phyloP scores from a whole-genome alignment of 768 basidiomycete genomes.

The Boletus insuetus region DNA sequence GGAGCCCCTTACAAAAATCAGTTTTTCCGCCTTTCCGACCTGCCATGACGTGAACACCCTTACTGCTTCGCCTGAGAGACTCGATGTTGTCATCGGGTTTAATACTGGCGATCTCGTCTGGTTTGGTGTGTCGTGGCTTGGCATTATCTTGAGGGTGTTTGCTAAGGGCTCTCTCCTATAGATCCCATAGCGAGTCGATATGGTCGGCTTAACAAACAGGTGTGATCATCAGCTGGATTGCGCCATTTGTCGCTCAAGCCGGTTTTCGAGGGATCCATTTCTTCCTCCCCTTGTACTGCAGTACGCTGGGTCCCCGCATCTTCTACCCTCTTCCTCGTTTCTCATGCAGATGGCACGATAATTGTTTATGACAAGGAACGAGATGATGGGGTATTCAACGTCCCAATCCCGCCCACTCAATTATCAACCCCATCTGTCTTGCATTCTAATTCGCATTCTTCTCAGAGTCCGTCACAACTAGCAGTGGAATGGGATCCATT shows the following conservation, averaged over 20 bases:
- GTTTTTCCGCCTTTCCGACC: slow-evolving; percentile 84
- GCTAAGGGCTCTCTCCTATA: slow-evolving; percentile 27
- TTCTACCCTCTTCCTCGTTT: slow-evolving; percentile 76
- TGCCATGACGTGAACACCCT: slow-evolving; percentile 84
- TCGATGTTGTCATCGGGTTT: slow-evolving; percentile 92
- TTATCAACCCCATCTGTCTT: slow-evolving; percentile 28
- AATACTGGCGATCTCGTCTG: slow-evolving; percentile 93
- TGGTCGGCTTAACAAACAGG: slow-evolving; percentile 86
- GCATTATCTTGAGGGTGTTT: slow-evolving; percentile 1
- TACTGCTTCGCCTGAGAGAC: slow-evolving; percentile 72
- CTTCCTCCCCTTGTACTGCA: slow-evolving; percentile 81
- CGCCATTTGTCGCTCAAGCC: slow-evolving; percentile 9
- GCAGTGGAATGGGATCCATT: slow-evolving; percentile 69
- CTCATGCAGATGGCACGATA: slow-evolving; percentile 87
- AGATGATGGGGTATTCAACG: slow-evolving; percentile 76
- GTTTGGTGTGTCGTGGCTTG: slow-evolving; percentile 62
- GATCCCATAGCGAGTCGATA: slow-evolving; percentile 81
- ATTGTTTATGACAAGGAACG: slow-evolving; percentile 90
- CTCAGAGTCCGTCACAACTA: slow-evolving; percentile 23
- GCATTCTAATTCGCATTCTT: slow-evolving; percentile 28
- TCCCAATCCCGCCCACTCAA: slow-evolving; percentile 47
- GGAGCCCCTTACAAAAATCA: slow-evolving; percentile 85
- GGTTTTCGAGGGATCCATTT: slow-evolving; percentile 62
- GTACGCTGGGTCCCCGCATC: slow-evolving; percentile 86
- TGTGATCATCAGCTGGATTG: slow-evolving; percentile 25